A percentile compares a stretch with the other conserved stretches of the same genome.
Conservation (phyloP, 2,329 filamentous ascomycete species). For the Achaetomium macrosporum region DNA sequence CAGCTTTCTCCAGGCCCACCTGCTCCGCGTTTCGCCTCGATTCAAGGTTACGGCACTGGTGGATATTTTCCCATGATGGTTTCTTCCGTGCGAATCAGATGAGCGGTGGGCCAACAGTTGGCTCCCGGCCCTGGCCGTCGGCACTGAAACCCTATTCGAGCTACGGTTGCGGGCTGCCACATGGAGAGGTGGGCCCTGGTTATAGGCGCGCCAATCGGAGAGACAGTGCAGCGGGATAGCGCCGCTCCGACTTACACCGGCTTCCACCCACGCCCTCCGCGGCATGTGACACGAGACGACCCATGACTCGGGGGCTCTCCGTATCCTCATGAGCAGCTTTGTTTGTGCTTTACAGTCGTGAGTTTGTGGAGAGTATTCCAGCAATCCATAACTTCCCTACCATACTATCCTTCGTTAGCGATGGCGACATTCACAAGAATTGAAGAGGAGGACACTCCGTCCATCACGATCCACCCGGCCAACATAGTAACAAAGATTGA, state of each 20-base stretch:
- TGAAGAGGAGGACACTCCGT: conserved; percentile 51
- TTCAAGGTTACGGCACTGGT: conserved; percentile 6
- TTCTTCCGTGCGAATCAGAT: background rate
- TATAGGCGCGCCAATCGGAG: conserved; percentile 10
- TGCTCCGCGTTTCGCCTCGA: background rate
- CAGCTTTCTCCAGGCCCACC: background rate
- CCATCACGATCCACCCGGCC: conserved; percentile 58
- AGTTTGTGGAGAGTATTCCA: too few relatives aligned
- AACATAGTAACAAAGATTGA: conserved; percentile 68
- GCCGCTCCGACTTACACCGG: background rate
- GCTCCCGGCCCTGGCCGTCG: background rate
- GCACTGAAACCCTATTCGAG: background rate
- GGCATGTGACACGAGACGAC: background rate
- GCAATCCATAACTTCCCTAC: too few relatives aligned
- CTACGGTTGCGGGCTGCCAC: background rate
- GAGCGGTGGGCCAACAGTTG: background rate
- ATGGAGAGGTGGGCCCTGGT: background rate
- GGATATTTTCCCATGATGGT: background rate
- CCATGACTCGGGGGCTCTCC: too few relatives aligned
- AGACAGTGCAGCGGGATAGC: background rate
- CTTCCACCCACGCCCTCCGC: too few relatives aligned
- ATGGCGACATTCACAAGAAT: conserved; percentile 74
- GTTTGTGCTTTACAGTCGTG: too few relatives aligned
- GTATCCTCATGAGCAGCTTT: too few relatives aligned
- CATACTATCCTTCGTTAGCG: conserved; percentile 11